Percentiles rank a stretch among this genome's conserved stretches.
Evolutionary conservation across 371 early-diverging fungal species (phyloP).

Genomic region (Mortierella sp.): DNA sequence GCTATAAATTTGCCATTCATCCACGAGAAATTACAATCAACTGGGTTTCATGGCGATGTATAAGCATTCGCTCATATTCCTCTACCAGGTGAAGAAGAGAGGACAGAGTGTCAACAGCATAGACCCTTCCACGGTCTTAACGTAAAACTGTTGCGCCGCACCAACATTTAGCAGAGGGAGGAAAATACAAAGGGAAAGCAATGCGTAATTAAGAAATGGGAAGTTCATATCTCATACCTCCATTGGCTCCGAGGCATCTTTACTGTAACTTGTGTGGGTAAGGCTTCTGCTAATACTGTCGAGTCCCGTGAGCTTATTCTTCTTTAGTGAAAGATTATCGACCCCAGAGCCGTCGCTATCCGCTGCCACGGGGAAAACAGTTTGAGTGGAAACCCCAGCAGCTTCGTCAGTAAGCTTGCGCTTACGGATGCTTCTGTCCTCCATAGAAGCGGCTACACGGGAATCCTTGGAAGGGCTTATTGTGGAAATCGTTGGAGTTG

Average conservation of each 20-base stretch:
- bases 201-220: not conserved
- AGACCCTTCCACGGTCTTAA: not conserved
- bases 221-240: conserved; percentile 26
- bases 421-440: conserved; percentile 60
- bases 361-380: conserved; percentile 12
- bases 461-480: conserved; percentile 58
- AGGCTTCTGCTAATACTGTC: conserved; percentile 15
- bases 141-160: not conserved
- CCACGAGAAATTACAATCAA: conserved; percentile 1
- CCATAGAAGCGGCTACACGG: conserved; percentile 57
- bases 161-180: not conserved
- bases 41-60: not conserved
- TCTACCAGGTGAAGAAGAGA: conserved; percentile 4
- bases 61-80: not conserved
- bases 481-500: conserved; percentile 26
- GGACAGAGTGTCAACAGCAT: conserved; percentile 11
- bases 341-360: conserved; percentile 5
- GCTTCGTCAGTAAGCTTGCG: conserved; percentile 57
- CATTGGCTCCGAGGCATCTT: conserved; percentile 22
- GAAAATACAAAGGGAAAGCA: not conserved
- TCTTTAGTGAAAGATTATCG: conserved; percentile 20
- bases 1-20: not conserved
- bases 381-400: conserved; percentile 28
- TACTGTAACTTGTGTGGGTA: conserved; percentile 8
- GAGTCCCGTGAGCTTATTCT: conserved; percentile 19